Conservation (phyloP, 495 filamentous ascomycete genomes). For the Aspergillus bertholletiae region DNA sequence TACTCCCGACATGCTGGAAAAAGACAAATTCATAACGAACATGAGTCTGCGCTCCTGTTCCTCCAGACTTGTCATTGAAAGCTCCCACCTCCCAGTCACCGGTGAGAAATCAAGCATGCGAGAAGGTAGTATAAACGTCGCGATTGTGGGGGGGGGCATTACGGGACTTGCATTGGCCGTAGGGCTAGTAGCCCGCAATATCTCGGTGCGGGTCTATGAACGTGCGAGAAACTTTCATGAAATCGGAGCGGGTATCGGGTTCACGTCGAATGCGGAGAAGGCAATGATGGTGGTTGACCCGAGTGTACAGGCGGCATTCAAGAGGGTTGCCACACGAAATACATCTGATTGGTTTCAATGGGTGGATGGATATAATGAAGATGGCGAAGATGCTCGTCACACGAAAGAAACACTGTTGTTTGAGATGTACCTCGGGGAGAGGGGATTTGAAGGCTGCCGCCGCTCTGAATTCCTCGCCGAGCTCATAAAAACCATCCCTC, state of each 20-base stretch:
- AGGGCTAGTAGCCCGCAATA: slow-evolving; percentile 47
- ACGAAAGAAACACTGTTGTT: slow-evolving; percentile 9
- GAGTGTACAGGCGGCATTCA: too few species aligned
- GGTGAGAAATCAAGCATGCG: too few species aligned
- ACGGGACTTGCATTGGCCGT: slow-evolving; percentile 55
- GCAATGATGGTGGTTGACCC: slow-evolving; percentile 51
- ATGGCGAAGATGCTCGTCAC: slow-evolving; percentile 7
- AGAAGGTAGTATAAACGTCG: too few species aligned
- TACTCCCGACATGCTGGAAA: too few species aligned
- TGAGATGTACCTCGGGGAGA: slow-evolving; percentile 13
- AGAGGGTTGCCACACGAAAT: too few species aligned
- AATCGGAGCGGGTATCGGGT: slow-evolving; percentile 57
- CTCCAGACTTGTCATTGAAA: too few species aligned
- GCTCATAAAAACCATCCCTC: slow-evolving; percentile 50
- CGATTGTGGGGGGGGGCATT: slow-evolving; percentile 61
- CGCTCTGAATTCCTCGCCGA: slow-evolving; percentile 57
- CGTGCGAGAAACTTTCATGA: slow-evolving; percentile 48
- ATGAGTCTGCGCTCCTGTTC: too few species aligned
- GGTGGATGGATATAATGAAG: slow-evolving; percentile 33
- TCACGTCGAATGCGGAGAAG: slow-evolving; percentile 55
- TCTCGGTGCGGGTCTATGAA: slow-evolving; percentile 54
- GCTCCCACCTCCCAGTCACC: too few species aligned
- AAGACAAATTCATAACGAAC: too few species aligned
- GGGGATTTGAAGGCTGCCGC: slow-evolving; percentile 44
- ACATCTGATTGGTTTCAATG: too few species aligned